Percentiles rank a stretch among this genome's conserved stretches.
Conservation (phyloP, 495 filamentous ascomycete genomes). For the Poronia punctata region DNA sequence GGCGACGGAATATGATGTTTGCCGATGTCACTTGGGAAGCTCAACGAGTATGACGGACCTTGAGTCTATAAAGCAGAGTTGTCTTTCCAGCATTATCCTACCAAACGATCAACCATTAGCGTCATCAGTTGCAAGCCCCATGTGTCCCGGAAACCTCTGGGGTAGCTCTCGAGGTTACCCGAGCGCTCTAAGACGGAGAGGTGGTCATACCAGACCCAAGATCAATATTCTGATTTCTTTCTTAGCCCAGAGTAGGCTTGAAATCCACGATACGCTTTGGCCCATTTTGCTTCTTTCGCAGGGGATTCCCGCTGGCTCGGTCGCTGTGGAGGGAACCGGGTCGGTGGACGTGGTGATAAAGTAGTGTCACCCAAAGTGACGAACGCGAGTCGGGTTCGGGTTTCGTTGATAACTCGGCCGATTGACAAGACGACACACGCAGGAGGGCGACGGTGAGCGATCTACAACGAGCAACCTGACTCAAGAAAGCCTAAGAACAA, state of each 20-base stretch:
- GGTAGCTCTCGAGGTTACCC: too few species aligned
- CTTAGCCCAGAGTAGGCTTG: conserved; percentile 72
- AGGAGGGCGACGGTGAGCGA: too few species aligned
- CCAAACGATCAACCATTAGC: conserved; percentile 12
- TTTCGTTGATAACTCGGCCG: too few species aligned
- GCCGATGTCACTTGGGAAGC: background rate
- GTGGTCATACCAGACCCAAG: conserved; percentile 84
- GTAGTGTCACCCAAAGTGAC: too few species aligned
- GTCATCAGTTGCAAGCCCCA: background rate
- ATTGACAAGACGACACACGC: too few species aligned
- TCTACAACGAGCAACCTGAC: too few species aligned
- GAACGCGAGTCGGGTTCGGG: too few species aligned
- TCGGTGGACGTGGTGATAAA: too few species aligned
- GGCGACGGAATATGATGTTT: background rate
- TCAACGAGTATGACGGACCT: conserved; percentile 48
- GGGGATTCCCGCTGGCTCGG: too few species aligned
- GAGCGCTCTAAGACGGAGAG: too few species aligned
- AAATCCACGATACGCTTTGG: conserved; percentile 69
- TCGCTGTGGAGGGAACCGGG: background rate
- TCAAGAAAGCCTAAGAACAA: too few species aligned
- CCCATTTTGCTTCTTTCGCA: conserved; percentile 65
- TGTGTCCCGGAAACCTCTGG: conserved; percentile 3
- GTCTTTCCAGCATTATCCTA: conserved; percentile 99
- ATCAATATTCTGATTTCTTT: conserved; percentile 98
- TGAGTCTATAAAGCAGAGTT: conserved; percentile 89